Evolutionary conservation across 169 alveolate species (phyloP), one percentile per base, ranked within the genome.

Genomic region (Cryptosporidium sp.): DNA sequence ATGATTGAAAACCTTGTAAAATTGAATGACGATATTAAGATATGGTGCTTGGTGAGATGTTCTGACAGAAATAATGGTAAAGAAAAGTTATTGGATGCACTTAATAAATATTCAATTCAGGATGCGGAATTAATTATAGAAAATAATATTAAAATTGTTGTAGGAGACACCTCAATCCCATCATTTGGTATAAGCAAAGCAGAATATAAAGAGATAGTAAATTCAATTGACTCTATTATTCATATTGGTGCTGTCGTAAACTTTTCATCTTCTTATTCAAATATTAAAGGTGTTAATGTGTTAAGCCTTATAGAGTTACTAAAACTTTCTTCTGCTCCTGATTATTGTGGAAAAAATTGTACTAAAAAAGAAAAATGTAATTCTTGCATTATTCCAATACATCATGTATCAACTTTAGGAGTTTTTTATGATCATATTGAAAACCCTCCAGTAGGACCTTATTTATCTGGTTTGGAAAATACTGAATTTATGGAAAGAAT

Each of bases 351-450:
- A 48, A 43, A 52, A 33, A 33, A 26, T 62, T 80, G 89, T 65
- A 43, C 89, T 39, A 12, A 59, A 50, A 62, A 41, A 39, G 67
- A 43, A 14, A 59, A 73, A 31, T 80, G 89, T 59, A 48, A 23
- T 21, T 62, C 80, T 29, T 80, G 89, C 37, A 45, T 80, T n/a
- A 62, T 80, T 43, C 89, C 89, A 29, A 80, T 80, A 39, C 89
- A 80, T 59, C 75, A 80, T 48, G 45, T 80, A 37, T 80, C 89
- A 2, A 80, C 89, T 45, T 29, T 80, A n/a, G 89, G 89, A 59
- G 23, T 80, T 21, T 80, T 80, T 80, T 80, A 80, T 62, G 89
- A 80, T 80, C 89, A 80, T 23, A 80, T 80, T 61, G 89, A 80
- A 43, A 59, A 26, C 10, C 89, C 74, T 33, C 89, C 89, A 62